Percentiles rank a stretch among this genome's conserved stretches.
Evolutionary conservation across 2,329 filamentous ascomycete genomes (phyloP).

Genomic region (Falciphora oryzae): DNA sequence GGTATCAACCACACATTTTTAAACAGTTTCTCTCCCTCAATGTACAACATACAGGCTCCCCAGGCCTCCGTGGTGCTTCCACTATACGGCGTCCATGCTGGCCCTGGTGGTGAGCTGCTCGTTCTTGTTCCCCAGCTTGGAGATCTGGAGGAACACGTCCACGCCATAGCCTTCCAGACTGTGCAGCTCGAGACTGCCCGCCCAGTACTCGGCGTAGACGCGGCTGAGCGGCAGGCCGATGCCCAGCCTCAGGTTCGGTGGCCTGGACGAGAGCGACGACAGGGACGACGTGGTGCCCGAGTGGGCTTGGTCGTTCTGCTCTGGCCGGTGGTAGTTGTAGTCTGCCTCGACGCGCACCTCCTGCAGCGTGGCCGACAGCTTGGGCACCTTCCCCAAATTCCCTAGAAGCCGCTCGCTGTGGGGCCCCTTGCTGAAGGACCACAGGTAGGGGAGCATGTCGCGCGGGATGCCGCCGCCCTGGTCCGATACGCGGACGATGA

Average conservation of each 20-base stretch:
- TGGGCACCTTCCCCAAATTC: conserved; percentile 81
- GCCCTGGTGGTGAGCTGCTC: conserved; percentile 80
- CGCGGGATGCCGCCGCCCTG: conserved; percentile 87
- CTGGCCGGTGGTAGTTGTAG: conserved; percentile 15
- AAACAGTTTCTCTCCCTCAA: neutral
- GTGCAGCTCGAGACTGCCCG: conserved; percentile 83
- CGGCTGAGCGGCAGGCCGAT: conserved; percentile 92
- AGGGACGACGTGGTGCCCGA: conserved; percentile 53
- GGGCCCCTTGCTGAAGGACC: conserved; percentile 95
- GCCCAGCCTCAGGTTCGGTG: conserved; percentile 80
- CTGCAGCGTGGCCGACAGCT: conserved; percentile 89
- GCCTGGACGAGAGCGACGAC: conserved; percentile 71
- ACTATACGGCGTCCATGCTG: conserved; percentile 68
- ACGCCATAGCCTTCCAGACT: conserved; percentile 93
- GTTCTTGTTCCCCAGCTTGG: conserved; percentile 95
- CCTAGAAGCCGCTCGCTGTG: conserved; percentile 70
- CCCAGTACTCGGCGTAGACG: conserved; percentile 98
- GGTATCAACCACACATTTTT: neutral
- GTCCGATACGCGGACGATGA: conserved; percentile 94
- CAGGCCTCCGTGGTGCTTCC: neutral
- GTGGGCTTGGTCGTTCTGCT: conserved; percentile 5
- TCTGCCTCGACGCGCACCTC: conserved; percentile 57
- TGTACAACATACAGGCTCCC: neutral
- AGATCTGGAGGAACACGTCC: conserved; percentile 93
- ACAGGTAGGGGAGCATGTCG: conserved; percentile 81